A percentile compares a stretch with the other conserved stretches of the same genome.
Conservation (phyloP, 1,284 basidiomycete species). For the Termitomyces sp. region DNA sequence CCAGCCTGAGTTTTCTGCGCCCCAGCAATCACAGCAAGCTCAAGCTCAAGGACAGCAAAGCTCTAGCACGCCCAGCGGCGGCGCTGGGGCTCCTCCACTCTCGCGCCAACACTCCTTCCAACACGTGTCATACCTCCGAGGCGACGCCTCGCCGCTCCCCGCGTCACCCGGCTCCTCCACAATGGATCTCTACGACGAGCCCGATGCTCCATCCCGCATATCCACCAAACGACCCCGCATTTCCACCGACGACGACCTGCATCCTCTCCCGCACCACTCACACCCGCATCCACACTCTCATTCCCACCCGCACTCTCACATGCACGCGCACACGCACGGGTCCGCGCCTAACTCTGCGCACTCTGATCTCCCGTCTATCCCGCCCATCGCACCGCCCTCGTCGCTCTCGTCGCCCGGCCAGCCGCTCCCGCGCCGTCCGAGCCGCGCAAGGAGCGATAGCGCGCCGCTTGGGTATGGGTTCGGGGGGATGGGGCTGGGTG, state of each 20-base stretch:
- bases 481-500: slow-evolving; percentile 8
- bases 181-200: slow-evolving; percentile 36
- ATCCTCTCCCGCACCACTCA: slow-evolving; percentile 2
- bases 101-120: slow-evolving; percentile 59
- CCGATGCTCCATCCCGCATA: slow-evolving; percentile 20
- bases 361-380: neutral
- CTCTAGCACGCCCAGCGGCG: slow-evolving; percentile 27
- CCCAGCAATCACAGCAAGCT: neutral
- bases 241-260: slow-evolving; percentile 23
- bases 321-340: slow-evolving; percentile 7
- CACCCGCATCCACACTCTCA: slow-evolving; percentile 12
- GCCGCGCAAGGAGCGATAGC: slow-evolving; percentile 46
- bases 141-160: slow-evolving; percentile 26
- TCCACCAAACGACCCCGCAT: slow-evolving; percentile 42
- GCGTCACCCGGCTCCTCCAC: slow-evolving; percentile 28
- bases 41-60: neutral
- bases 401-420: slow-evolving; percentile 24
- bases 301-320: neutral
- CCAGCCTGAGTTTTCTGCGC: slow-evolving; percentile 42
- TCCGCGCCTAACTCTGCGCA: slow-evolving; percentile 7
- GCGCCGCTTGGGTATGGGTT: slow-evolving; percentile 43
- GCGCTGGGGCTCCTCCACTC: slow-evolving; percentile 30
- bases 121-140: slow-evolving; percentile 35
- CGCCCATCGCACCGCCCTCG: slow-evolving; percentile 1
- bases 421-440: slow-evolving; percentile 12